phyloP scores from a whole-genome alignment of 2,329 filamentous ascomycete genomes.

The Penicillium decumbens region DNA sequence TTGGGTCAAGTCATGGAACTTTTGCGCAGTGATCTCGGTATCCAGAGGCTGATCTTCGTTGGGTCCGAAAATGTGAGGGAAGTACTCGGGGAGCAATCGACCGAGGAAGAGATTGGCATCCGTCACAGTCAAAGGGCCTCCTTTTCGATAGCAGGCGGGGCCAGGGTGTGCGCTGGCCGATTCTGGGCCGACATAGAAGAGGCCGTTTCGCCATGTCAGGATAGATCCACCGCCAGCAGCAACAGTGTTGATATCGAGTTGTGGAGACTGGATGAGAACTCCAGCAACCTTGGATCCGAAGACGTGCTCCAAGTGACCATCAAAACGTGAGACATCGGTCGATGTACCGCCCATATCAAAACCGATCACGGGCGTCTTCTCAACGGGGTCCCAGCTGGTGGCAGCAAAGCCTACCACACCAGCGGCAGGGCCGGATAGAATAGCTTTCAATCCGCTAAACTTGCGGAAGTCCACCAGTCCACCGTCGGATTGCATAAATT shows the following conservation, averaged over 20 bases:
- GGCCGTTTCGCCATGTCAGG: conserved; percentile 80
- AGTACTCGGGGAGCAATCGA: conserved; percentile 82
- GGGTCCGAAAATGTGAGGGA: conserved; percentile 91
- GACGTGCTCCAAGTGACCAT: conserved; percentile 84
- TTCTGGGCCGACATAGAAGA: conserved; percentile 90
- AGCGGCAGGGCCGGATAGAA: conserved; percentile 86
- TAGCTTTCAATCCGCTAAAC: conserved; percentile 83
- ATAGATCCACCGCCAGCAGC: conserved; percentile 69
- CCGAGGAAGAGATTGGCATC: conserved; percentile 88
- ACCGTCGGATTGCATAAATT: conserved; percentile 94
- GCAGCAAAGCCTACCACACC: conserved; percentile 90
- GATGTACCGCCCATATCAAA: conserved; percentile 96
- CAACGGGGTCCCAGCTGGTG: conserved; percentile 80
- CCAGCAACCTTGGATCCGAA: conserved; percentile 92
- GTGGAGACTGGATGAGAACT: conserved; percentile 88
- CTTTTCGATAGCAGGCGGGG: conserved; percentile 88
- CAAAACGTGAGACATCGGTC: conserved; percentile 82
- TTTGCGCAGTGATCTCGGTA: conserved; percentile 65
- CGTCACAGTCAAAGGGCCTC: conserved; percentile 82
- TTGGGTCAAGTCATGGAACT: conserved; percentile 70
- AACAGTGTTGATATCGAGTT: conserved; percentile 92
- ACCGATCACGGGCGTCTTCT: conserved; percentile 80
- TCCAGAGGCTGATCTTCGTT: conserved; percentile 82
- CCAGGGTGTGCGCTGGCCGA: conserved; percentile 88
- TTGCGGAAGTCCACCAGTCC: conserved; percentile 54